Evolutionary conservation across 305 asterid species (phyloP).

Genomic region (Fraxinus velutina): DNA sequence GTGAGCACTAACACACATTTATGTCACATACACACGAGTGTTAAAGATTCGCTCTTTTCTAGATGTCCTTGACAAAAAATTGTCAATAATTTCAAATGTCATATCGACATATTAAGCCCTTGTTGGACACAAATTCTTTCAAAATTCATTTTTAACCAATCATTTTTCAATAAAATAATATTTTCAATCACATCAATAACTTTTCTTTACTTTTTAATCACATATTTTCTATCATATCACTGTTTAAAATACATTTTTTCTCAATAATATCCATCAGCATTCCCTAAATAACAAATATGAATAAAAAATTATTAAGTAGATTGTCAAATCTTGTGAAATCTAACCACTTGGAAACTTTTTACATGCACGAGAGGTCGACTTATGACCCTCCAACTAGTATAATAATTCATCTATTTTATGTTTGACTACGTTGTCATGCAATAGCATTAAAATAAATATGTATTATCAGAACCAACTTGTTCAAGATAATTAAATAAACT

Average conservation of each 20-base stretch:
- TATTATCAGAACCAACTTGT: background rate
- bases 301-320: background rate
- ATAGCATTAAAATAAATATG: background rate
- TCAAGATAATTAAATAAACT: background rate
- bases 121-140: too few species aligned
- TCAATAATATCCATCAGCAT: background rate
- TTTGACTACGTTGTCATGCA: background rate
- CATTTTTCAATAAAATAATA: too few species aligned
- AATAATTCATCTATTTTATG: background rate
- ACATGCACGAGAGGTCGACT: background rate
- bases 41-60: background rate
- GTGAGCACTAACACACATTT: background rate
- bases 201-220: too few species aligned
- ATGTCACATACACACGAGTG: background rate
- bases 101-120: background rate
- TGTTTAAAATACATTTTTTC: too few species aligned
- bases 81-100: background rate
- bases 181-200: background rate
- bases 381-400: background rate
- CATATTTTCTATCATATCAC: too few species aligned
- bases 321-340: background rate
- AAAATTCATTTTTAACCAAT: too few species aligned
- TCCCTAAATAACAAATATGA: background rate
- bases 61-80: background rate
- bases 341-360: background rate